Evolutionary conservation across 2,329 filamentous ascomycete genomes (phyloP), one percentile per base, ranked within the genome.

Genomic region (Lecanosticta acicola): DNA sequence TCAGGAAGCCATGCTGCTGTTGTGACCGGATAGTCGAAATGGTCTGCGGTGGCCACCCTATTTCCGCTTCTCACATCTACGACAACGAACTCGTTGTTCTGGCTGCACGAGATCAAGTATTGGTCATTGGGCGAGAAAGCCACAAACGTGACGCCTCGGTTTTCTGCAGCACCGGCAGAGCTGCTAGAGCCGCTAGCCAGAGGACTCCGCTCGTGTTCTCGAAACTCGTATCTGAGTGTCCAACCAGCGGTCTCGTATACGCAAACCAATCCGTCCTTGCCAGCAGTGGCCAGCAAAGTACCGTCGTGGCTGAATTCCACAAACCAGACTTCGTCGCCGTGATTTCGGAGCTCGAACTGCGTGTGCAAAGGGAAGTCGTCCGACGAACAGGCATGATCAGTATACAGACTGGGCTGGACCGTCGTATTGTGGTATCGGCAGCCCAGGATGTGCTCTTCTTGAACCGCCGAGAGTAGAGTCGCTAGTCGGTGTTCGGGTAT

Each of bases 61-160:
- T 71, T 69, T 0, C 86, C 86, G 32, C 57, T 62, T 10, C 54
- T 51, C 9, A 62, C 51, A 41, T 57, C 54, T 33, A 64, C 55
- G 14, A 67, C 58, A 11, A 61, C 59, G 26, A 67, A 60, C 35
- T 66, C 62, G 45, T 63, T 64, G 48, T 57, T 62, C 39, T 62
- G 56, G 9, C 61, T 85, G 64, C 91, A 97, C 13, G 85, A 91
- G 32, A 97, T 81, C 26, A 98, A 74, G 68, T 87, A 87, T 1
- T 78, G 77, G 67, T 94, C 87, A 65, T 98, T 88, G 3, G 90
- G 93, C 62, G 90, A 96, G 87, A 93, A 98, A 1, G 87, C 77
- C 3, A 94, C 70, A 59, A 90, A 88, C 16, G 85, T 83, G 10
- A 96, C 83, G 1, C 86, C 84, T 2, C 55, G 52, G 10, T 53